These are phyloP conservation scores for Poa pratensis DNA, from an alignment of 176 grass and related monocot species.

Conservation along the genomic window DNA sequence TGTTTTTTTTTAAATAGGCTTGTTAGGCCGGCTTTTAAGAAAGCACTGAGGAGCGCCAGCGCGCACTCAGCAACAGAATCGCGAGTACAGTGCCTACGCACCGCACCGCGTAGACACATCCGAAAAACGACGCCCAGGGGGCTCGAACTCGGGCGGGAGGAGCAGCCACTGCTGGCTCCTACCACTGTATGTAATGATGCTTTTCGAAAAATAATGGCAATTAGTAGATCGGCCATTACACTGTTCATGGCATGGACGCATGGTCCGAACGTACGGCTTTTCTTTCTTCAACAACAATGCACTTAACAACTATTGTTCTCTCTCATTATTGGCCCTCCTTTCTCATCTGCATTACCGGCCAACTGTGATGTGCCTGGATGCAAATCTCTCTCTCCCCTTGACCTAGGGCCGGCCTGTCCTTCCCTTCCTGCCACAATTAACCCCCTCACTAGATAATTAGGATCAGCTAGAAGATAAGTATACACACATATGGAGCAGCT, in stretches of 20 bases:
- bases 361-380: constrained; percentile 23
- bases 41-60: no score
- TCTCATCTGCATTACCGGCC: constrained; percentile 44
- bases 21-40: no score
- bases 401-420: constrained; percentile 38
- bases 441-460: constrained; percentile 38
- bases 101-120: no score
- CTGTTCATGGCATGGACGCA: constrained; percentile 1
- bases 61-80: no score
- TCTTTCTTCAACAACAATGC: constrained; percentile 32
- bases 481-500: constrained; percentile 55
- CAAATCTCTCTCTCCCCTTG: constrained; percentile 20
- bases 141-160: no score
- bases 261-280: not conserved
- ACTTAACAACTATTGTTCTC: constrained; percentile 42
- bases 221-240: not conserved
- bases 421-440: constrained; percentile 27
- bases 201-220: not conserved
- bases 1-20: no score
- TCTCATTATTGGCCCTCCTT: constrained; percentile 45
- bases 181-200: not conserved
- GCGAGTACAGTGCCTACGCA: no score
- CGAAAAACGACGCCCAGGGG: no score
- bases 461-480: constrained; percentile 40
- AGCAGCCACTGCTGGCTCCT: no score